Evolutionary conservation across 179 eudicot species (phyloP).

Genomic region (Silene coronaria): DNA sequence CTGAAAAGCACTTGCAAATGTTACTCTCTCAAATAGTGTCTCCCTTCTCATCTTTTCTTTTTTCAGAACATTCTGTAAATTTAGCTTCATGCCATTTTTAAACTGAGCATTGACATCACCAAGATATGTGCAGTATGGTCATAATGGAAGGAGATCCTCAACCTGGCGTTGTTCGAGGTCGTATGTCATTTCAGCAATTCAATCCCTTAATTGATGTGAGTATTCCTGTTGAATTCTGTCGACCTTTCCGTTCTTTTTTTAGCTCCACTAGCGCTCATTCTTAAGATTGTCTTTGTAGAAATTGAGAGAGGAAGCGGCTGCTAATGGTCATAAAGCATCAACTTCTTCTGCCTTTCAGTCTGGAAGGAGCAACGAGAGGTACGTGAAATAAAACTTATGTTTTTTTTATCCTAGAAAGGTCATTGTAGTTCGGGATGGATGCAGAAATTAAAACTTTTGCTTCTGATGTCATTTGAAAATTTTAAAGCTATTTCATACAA

Average conservation of each 20-base stretch:
- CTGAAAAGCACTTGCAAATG: neutral
- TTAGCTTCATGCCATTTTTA: neutral
- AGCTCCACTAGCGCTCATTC: conserved; percentile 23
- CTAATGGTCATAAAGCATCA: conserved; percentile 38
- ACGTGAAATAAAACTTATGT: neutral
- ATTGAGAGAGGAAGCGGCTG: conserved; percentile 57
- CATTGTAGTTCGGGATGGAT: neutral
- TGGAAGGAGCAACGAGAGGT: conserved; percentile 47
- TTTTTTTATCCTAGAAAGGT: neutral
- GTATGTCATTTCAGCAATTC: conserved; percentile 83
- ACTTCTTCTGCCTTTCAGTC: conserved; percentile 44
- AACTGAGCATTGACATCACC: conserved; percentile 2
- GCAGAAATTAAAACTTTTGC: neutral
- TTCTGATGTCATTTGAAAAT: neutral
- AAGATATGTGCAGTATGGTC: conserved; percentile 50
- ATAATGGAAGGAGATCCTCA: conserved; percentile 90
- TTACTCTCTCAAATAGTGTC: neutral
- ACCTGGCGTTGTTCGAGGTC: conserved; percentile 65
- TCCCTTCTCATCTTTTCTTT: neutral
- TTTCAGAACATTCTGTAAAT: neutral
- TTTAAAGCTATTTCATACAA: neutral
- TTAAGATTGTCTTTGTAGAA: conserved; percentile 55
- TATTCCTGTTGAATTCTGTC: conserved; percentile 14
- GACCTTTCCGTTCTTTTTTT: conserved; percentile 6
- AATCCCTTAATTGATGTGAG: conserved; percentile 92